These are phyloP conservation scores for Conoideocrella luteorostrata DNA, from an alignment of 2,329 filamentous ascomycete species.

Conservation along the genomic window DNA sequence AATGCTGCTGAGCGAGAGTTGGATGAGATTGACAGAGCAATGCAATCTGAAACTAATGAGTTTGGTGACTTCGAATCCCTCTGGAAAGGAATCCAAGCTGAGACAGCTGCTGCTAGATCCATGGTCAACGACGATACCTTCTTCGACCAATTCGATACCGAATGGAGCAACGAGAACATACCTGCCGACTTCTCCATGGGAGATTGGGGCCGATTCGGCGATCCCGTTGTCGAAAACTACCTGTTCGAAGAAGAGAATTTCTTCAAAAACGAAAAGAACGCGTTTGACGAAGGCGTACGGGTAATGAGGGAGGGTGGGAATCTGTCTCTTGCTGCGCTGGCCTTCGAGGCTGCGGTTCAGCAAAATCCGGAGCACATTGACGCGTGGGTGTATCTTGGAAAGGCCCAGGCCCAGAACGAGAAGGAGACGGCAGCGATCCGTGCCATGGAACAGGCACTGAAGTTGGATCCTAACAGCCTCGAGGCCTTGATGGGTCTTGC, in stretches of 20 bases:
- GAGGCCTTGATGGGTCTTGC: slow-evolving; percentile 90
- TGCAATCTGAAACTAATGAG: slow-evolving; percentile 66
- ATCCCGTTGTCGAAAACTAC: slow-evolving; percentile 81
- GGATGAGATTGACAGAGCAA: slow-evolving; percentile 69
- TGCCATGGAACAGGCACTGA: slow-evolving; percentile 83
- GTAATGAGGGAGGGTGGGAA: slow-evolving; percentile 94
- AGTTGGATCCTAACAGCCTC: slow-evolving; percentile 79
- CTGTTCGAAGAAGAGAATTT: slow-evolving; percentile 93
- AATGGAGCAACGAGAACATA: slow-evolving; percentile 61
- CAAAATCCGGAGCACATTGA: slow-evolving; percentile 82
- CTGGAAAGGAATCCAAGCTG: slow-evolving; percentile 76
- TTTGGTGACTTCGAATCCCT: slow-evolving; percentile 87
- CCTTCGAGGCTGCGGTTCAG: slow-evolving; percentile 92
- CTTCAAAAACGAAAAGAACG: slow-evolving; percentile 72
- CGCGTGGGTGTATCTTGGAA: slow-evolving; percentile 88
- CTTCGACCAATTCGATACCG: slow-evolving; percentile 65
- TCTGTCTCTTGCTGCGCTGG: slow-evolving; percentile 83
- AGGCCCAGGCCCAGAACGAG: slow-evolving; percentile 94
- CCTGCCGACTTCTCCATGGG: slow-evolving; percentile 56
- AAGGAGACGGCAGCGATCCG: slow-evolving; percentile 96
- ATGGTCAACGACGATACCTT: slow-evolving; percentile 60
- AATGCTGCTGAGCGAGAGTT: slow-evolving; percentile 78
- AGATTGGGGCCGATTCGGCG: slow-evolving; percentile 60
- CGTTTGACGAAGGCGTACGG: slow-evolving; percentile 86
- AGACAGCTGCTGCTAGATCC: slow-evolving; percentile 62